Evolutionary conservation across 306 rosid species (phyloP).

Genomic region (Sesbania bispinosa): DNA sequence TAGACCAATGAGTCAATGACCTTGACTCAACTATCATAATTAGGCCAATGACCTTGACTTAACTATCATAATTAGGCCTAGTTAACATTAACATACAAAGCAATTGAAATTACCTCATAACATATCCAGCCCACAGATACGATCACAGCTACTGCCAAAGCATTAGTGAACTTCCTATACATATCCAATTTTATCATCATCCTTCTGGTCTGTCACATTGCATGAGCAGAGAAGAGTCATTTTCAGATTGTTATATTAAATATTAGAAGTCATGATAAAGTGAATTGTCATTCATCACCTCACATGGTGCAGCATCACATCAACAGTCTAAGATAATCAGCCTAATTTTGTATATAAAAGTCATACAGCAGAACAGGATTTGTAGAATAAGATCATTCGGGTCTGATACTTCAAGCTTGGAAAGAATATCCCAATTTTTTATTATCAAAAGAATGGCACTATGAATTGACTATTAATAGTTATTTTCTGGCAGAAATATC

Average conservation of each 20-base stretch:
- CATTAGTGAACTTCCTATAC: slow-evolving; percentile 89
- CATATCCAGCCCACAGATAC: slow-evolving; percentile 97
- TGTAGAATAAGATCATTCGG: background rate
- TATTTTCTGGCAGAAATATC: background rate
- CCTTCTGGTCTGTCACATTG: slow-evolving; percentile 69
- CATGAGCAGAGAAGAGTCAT: slow-evolving; percentile 24
- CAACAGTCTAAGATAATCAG: background rate
- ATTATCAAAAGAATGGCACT: background rate
- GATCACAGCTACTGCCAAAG: slow-evolving; percentile 83
- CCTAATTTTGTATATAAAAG: background rate
- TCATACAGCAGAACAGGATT: background rate
- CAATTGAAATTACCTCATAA: slow-evolving; percentile 71
- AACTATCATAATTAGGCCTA: slow-evolving; percentile 7
- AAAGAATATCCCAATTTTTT: background rate
- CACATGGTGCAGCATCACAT: slow-evolving; percentile 3
- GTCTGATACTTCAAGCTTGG: background rate
- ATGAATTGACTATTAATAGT: background rate
- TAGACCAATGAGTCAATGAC: background rate
- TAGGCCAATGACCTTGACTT: background rate
- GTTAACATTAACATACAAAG: slow-evolving; percentile 18
- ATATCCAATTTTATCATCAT: slow-evolving; percentile 89
- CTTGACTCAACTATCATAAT: slow-evolving; percentile 6
- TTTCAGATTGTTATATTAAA: slow-evolving; percentile 13
- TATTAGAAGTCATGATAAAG: background rate
- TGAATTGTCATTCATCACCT: background rate